phyloP scores from a whole-genome alignment of 2,329 filamentous ascomycete species.

The Fusarium coicis region DNA sequence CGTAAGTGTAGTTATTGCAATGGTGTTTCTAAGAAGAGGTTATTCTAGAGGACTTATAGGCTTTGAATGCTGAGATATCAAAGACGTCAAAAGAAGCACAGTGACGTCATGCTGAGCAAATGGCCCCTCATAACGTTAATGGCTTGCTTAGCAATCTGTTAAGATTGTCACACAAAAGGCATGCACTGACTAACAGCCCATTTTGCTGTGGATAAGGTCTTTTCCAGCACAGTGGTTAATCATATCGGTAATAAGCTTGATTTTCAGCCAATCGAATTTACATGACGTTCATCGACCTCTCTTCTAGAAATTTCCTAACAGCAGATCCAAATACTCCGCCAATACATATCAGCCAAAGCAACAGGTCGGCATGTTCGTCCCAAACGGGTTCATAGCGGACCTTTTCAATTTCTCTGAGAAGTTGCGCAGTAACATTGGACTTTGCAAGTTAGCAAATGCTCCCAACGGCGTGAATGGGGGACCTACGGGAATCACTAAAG shows the following conservation, averaged over 20 bases:
- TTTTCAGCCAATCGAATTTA: background rate
- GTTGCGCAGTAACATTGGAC: background rate
- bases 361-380: background rate
- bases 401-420: background rate
- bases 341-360: constrained; percentile 1
- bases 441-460: background rate
- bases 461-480: no score
- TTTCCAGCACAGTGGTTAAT: background rate
- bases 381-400: background rate
- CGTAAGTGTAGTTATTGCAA: accelerated
- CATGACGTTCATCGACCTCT: background rate
- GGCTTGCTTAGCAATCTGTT: background rate
- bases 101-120: constrained; percentile 4
- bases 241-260: background rate
- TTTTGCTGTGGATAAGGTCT: background rate
- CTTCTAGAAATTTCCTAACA: background rate
- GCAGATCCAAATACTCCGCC: background rate
- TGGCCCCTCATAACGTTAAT: background rate
- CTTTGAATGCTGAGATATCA: background rate
- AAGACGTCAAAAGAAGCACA: constrained; percentile 7
- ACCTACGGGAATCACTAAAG: constrained; percentile 53
- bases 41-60: accelerated
- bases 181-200: background rate
- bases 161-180: accelerated
- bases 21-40: accelerated